Evolutionary conservation across 2,329 filamentous ascomycete genomes (phyloP).

Genomic region (Colletotrichum filicis): DNA sequence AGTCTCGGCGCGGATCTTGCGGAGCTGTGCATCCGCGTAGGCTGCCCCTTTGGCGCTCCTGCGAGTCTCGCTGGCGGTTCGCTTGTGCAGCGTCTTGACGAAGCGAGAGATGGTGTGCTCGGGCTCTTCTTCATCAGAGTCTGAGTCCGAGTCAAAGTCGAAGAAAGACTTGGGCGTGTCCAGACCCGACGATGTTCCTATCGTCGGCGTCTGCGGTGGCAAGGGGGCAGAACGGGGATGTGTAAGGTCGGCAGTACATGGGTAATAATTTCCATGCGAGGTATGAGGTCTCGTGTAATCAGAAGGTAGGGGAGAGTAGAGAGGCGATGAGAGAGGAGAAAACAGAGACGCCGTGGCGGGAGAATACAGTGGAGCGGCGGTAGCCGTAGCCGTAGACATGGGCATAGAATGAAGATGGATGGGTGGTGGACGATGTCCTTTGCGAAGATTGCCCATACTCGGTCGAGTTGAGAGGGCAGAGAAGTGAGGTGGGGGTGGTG

Average conservation of each 20-base stretch:
- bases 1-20: constrained; percentile 26
- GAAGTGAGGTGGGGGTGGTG: constrained; percentile 21
- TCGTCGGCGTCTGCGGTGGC: constrained; percentile 12
- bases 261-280: constrained; percentile 11
- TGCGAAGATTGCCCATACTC: constrained; percentile 23
- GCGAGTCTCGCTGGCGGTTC: constrained; percentile 27
- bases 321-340: constrained; percentile 27
- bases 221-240: constrained; percentile 34
- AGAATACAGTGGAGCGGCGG: constrained; percentile 8
- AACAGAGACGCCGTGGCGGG: constrained; percentile 31
- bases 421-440: constrained; percentile 29
- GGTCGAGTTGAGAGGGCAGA: constrained; percentile 4
- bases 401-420: constrained; percentile 35
- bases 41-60: constrained; percentile 29
- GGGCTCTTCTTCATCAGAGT: constrained; percentile 28
- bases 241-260: constrained; percentile 25
- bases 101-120: constrained; percentile 31
- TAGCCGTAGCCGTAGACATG: background rate
- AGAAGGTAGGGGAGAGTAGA: constrained; percentile 21
- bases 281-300: constrained; percentile 29
- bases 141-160: constrained; percentile 37
- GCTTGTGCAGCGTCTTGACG: constrained; percentile 34
- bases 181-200: background rate
- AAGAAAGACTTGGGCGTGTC: constrained; percentile 32
- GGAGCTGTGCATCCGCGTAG: constrained; percentile 30